These are phyloP conservation scores for Micromonas commoda DNA, from an alignment of 139 green algal genomes.

Conservation along the genomic window DNA sequence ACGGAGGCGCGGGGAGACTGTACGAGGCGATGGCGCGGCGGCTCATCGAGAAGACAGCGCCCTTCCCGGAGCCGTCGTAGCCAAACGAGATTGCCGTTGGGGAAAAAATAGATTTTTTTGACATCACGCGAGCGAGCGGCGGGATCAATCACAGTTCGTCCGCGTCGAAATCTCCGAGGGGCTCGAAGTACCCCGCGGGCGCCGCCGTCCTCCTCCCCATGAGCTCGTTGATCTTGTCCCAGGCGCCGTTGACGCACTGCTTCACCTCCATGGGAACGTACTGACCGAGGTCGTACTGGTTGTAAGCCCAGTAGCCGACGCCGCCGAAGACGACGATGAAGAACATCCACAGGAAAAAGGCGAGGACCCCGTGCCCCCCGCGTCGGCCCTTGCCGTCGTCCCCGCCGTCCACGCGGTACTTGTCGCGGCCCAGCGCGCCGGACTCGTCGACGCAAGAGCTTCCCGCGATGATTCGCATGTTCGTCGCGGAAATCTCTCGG, in stretches of 20 bases:
- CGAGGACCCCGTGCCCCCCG: neutral
- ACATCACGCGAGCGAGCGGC: neutral
- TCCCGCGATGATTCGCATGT: neutral
- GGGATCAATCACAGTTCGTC: conserved; percentile 10
- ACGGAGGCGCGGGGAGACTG: conserved; percentile 24
- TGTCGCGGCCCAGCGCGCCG: neutral
- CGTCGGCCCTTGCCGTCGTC: neutral
- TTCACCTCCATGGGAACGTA: neutral
- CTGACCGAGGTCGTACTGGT: neutral
- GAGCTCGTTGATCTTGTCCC: neutral
- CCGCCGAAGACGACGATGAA: neutral
- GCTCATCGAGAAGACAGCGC: conserved; percentile 29
- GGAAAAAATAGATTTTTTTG: neutral
- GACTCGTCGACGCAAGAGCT: neutral
- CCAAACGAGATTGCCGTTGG: too few species aligned
- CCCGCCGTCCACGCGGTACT: neutral
- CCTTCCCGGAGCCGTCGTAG: neutral
- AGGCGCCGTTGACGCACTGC: neutral
- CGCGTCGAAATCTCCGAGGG: conserved; percentile 12
- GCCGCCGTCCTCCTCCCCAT: neutral
- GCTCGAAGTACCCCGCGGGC: conserved; percentile 19
- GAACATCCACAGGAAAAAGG: conserved; percentile 6
- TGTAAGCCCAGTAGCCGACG: neutral
- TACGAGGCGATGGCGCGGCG: conserved; percentile 50
- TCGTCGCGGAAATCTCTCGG: neutral